Conservation (phyloP, 2,329 filamentous ascomycete species). For the Hypoxylon sp. region DNA sequence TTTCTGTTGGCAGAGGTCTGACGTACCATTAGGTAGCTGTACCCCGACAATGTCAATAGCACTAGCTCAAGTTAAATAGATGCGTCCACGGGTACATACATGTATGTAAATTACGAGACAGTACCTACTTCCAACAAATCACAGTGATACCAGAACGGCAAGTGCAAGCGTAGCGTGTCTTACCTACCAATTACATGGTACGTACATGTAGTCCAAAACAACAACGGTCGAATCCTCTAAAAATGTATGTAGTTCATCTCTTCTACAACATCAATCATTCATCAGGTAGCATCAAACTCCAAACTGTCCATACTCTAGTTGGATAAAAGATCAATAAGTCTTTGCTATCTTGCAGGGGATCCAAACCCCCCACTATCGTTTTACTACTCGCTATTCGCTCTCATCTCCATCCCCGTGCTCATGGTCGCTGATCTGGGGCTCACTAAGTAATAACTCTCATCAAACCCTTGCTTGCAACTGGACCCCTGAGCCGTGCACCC, state of each 20-base stretch:
- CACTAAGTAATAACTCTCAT: constrained; percentile 41
- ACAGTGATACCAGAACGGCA: constrained; percentile 9
- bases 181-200: not conserved
- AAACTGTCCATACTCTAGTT: constrained; percentile 30
- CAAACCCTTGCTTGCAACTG: constrained; percentile 45
- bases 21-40: constrained; percentile 19
- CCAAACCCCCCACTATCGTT: constrained; percentile 37
- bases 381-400: constrained; percentile 39
- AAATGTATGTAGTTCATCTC: constrained; percentile 2
- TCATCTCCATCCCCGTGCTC: constrained; percentile 40
- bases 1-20: constrained; percentile 31
- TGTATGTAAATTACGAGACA: constrained; percentile 10
- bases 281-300: constrained; percentile 36
- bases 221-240: constrained; percentile 4
- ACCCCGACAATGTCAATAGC: constrained; percentile 22
- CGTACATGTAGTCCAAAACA: constrained; percentile 2
- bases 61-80: constrained; percentile 24
- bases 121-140: constrained; percentile 17
- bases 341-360: constrained; percentile 32
- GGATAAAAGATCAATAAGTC: constrained; percentile 30
- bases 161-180: constrained; percentile 11
- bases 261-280: constrained; percentile 35
- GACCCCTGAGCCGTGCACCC: constrained; percentile 46
- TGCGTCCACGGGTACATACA: too few relatives aligned
- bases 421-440: constrained; percentile 14